Base-by-base conservation (phyloP, 805 yeast genomes). In the Metschnikowia baotianmanensis region DNA sequence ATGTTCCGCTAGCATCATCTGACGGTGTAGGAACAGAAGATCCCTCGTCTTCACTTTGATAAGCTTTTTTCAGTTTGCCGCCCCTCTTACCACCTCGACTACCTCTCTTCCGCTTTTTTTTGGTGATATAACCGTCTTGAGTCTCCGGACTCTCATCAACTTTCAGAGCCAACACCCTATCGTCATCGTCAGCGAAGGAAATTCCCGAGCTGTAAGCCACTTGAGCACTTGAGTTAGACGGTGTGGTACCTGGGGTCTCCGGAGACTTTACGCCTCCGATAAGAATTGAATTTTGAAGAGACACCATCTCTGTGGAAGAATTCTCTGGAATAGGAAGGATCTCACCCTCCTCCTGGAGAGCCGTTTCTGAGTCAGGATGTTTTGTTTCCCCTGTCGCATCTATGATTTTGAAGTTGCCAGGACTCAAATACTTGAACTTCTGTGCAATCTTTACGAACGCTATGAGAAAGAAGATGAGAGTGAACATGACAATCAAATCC, bases 21-120 rank as follows among this genome's bases (percentile, higher is more conserved):
- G 43, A 12, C 4, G 25, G 48, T 8, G 36, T 41, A 16, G 47
- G 39, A 3, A 16, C 7, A 4, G 18, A 31, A 4, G 45, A 35
- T 13, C 44, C 51, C 31, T 62, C 61, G 47, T 62, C 65, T 47
- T 71, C 77, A 34, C 74, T 45, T 28, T n/a, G 23, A 8, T 19
- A 13, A 3, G 31, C 62, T 53, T 58, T 62, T 31, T 53, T 48
- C 23, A 50, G 43, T 27, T 50, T 49, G 3, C 67, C 69, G 7
- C 69, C 63, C 34, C 83, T 76, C 51, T 80, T 80, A 0, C 96
- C 95, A 11, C 96, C 96, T 44, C 96, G 70, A 8, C 83, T 72
- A 4, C 96, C 96, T 55, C 96, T 75, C 56, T 86, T 89, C 20
- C 96, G 71, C 53, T 76, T 82, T 61, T 78, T 82, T 39, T 71